Percentiles rank a stretch among this genome's conserved stretches.
Evolutionary conservation across 2,329 filamentous ascomycete species (phyloP).

Genomic region (Colletotrichum aenigma): DNA sequence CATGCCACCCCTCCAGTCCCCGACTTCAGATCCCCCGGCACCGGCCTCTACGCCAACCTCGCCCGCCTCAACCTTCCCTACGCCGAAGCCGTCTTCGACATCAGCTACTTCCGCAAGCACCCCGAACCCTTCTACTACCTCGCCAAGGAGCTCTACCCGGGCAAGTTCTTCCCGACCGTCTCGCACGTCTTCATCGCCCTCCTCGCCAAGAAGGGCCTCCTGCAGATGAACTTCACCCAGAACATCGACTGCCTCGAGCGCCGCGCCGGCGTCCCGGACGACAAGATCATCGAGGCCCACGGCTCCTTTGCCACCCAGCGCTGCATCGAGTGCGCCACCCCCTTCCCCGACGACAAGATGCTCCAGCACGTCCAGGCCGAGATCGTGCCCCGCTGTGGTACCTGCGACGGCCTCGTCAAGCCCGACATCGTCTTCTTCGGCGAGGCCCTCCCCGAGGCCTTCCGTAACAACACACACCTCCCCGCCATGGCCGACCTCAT

Average conservation of each 20-base stretch:
- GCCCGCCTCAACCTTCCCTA: constrained; percentile 84
- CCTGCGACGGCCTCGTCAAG: constrained; percentile 83
- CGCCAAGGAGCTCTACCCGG: constrained; percentile 90
- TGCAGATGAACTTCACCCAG: constrained; percentile 91
- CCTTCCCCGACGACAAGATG: constrained; percentile 79
- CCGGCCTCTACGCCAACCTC: constrained; percentile 92
- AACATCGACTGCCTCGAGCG: constrained; percentile 97
- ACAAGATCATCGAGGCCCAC: constrained; percentile 90
- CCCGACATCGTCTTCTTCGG: constrained; percentile 97
- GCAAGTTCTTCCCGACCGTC: constrained; percentile 85
- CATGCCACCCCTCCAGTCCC: constrained; percentile 64
- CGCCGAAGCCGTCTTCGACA: constrained; percentile 93
- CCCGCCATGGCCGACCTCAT: constrained; percentile 73
- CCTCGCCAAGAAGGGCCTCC: constrained; percentile 76
- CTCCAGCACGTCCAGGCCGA: constrained; percentile 67
- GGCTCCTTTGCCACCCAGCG: constrained; percentile 91
- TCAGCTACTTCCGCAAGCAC: constrained; percentile 83
- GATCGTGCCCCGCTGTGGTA: constrained; percentile 72
- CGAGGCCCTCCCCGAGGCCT: constrained; percentile 59
- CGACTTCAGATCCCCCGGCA: constrained; percentile 92
- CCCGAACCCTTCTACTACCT: constrained; percentile 92
- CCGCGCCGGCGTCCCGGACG: constrained; percentile 78
- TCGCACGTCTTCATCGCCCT: constrained; percentile 89
- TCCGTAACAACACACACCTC: constrained; percentile 43
- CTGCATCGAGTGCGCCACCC: constrained; percentile 84